Evolutionary conservation across 2,329 filamentous ascomycete species (phyloP), one percentile per base, ranked within the genome.

Genomic region (Colletotrichum sp.): DNA sequence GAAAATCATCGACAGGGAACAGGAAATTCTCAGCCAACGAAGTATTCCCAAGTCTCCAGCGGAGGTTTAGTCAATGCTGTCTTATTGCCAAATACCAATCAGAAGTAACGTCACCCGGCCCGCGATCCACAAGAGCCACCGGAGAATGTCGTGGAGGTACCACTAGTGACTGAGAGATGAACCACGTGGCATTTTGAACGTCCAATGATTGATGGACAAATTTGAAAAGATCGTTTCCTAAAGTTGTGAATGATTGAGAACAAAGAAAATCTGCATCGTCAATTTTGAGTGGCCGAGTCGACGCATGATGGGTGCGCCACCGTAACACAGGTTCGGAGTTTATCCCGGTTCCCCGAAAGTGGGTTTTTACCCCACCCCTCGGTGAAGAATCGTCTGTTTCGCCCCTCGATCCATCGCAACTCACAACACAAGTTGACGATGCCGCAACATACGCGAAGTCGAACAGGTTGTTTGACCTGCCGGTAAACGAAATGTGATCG

Each of bases 401-500:
- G 12, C 24, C 16, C n/a, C 30, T n/a, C 21, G 28, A 38, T 1
- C 24, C 34, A 48, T 48, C 38, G 9, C 38, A 36, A 26, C 16
- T 34, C 38, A 64, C 12, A 3, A 55, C 21, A 26, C 34, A 34
- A n/a, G 8, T n/a, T 7, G 2, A 62, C 13, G 4, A 76, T 76
- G 74, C 34, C 60, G n/a, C 65, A 76, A 18, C 65, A 76, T 21
- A 76, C 18, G 3, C 65, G 74, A 18, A 75, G 65, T n/a, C 36
- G 74, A 48, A 76, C 74, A 13, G 74, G 74, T 6, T 76, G 71
- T 9, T 52, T 76, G 16, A 76, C 74, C 10, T 75, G 73, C n/a
- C 62, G 69, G 73, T 68, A 30, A n/a, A n/a, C n/a, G n/a, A n/a
- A n/a, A n/a, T n/a, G n/a, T n/a, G n/a, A n/a, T n/a, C n/a, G n/a